phyloP scores from a whole-genome alignment of 1,284 basidiomycete species.

The Cutaneotrichosporon cyanovorans region DNA sequence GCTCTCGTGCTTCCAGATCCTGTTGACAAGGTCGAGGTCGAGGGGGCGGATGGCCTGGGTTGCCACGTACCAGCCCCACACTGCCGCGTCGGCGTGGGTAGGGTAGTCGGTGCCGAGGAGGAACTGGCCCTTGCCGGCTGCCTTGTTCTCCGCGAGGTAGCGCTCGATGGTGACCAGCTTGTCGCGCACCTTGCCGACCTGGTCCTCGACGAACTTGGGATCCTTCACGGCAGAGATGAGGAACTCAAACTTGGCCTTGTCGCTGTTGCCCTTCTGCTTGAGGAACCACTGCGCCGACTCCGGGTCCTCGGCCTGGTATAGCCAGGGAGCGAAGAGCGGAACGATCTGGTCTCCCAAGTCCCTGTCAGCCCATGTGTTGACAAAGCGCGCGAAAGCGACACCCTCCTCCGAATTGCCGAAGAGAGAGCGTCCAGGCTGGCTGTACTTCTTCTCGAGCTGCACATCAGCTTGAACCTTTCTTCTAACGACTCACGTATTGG shows the following conservation, averaged over 20 bases:
- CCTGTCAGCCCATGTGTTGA: slow-evolving; percentile 25
- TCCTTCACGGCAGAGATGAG: background rate
- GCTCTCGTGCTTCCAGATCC: slow-evolving; percentile 7
- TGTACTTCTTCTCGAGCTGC: slow-evolving; percentile 27
- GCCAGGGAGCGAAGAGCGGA: slow-evolving; percentile 18
- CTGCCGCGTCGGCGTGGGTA: slow-evolving; percentile 11
- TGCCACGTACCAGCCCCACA: slow-evolving; percentile 10
- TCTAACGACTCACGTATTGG: slow-evolving; percentile 21
- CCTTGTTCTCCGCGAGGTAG: slow-evolving; percentile 2
- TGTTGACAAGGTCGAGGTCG: background rate
- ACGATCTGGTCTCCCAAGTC: slow-evolving; percentile 19
- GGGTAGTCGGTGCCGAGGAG: slow-evolving; percentile 10
- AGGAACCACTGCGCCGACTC: slow-evolving; percentile 21
- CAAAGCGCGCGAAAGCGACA: slow-evolving; percentile 22
- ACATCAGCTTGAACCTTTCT: background rate
- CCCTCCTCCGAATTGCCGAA: slow-evolving; percentile 9
- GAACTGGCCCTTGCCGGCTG: slow-evolving; percentile 4
- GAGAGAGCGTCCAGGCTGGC: slow-evolving; percentile 18
- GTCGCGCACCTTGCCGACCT: background rate
- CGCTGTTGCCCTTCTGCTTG: slow-evolving; percentile 19
- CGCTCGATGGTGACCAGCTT: slow-evolving; percentile 1
- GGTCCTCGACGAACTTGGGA: slow-evolving; percentile 4
- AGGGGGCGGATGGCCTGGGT: background rate
- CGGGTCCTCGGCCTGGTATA: slow-evolving; percentile 8
- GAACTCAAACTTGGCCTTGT: slow-evolving; percentile 8